Percentiles rank a stretch among this genome's conserved stretches.
These are phyloP conservation scores for Fusarium veterinarium DNA, from an alignment of 2,329 filamentous ascomycete genomes.

Conservation along the genomic window DNA sequence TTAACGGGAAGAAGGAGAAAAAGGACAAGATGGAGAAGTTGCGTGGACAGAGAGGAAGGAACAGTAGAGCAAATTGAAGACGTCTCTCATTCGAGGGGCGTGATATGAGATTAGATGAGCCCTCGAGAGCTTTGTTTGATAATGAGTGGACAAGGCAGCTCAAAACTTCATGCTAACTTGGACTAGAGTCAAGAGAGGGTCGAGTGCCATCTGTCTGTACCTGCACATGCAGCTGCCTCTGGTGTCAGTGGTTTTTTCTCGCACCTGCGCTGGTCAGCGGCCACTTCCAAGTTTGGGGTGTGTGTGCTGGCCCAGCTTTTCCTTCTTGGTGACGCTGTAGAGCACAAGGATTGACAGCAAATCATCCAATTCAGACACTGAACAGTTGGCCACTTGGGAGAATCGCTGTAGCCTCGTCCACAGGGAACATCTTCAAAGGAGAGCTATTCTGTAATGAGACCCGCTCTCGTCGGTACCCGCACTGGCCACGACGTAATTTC, in stretches of 20 bases:
- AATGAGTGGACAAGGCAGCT: conserved; percentile 29
- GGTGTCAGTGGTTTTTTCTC: conserved; percentile 9
- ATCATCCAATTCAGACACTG: conserved; percentile 11
- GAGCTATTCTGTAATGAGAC: conserved; percentile 42
- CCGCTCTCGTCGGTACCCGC: conserved; percentile 40
- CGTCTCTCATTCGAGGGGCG: conserved; percentile 28
- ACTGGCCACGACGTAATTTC: conserved; percentile 46
- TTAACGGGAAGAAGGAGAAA: conserved; percentile 15
- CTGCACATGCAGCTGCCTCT: conserved; percentile 11
- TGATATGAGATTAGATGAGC: conserved; percentile 31
- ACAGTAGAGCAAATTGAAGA: conserved; percentile 25
- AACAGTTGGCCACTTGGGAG: conserved; percentile 26
- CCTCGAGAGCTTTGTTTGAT: conserved; percentile 31
- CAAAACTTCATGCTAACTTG: conserved; percentile 15
- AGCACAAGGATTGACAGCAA: conserved; percentile 7
- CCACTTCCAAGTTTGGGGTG: conserved; percentile 23
- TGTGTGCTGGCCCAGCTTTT: conserved; percentile 20
- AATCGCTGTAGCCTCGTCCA: conserved; percentile 11
- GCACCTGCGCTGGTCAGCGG: conserved; percentile 18
- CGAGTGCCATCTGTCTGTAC: neutral
- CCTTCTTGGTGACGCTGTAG: conserved; percentile 4
- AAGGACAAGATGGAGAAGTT: conserved; percentile 13
- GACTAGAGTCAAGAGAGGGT: conserved; percentile 4
- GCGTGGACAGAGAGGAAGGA: conserved; percentile 9
- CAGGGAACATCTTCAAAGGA: conserved; percentile 6